Base-by-base conservation (phyloP, 352 stramenopile species). In the Pythium brachiatum region DNA sequence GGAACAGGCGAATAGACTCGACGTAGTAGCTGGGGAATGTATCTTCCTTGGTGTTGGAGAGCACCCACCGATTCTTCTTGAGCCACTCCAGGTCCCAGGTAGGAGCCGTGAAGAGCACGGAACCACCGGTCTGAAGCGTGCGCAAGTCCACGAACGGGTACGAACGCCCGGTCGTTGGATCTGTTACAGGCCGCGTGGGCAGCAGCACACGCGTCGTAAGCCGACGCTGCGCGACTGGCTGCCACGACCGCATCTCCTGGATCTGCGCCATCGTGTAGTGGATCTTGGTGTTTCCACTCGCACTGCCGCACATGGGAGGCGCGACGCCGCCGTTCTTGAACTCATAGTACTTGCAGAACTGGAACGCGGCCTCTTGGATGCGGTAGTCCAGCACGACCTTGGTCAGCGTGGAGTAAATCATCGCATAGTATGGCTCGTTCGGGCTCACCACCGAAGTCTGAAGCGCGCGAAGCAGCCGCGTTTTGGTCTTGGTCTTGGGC, bases 321-420 rank as follows among this genome's bases (percentile, higher is more conserved):
- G 31, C 31, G 3, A 64, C 29, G 21, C 57, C 57, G 23, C 57
- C 57, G 23, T 64, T 64, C 20, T 50, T 46, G 47, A 55, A 64
- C 47, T 64, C 57, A 46, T 57, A 64, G 34, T 52, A 64, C 57
- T 57, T 57, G 57, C 57, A 64, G 34, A 64, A 64, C 47, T 64
- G 57, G 57, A 57, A 56, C 29, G 57, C 57, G 6, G 57, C 57
- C 11, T 64, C 46, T 31, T 64, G 57, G 16, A 64, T 26, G 15
- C 36, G 44, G 25, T 64, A 64, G 21, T 64, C 44, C 3, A 56
- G 31, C 6, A 64, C 20, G 29, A 64, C 15, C 57, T 50, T 47
- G n/a, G 44, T 41, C 16, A 64, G 57, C 31, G 31, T 16, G n/a
- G 46, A 38, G 57, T 57, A 64, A 12, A 27, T 26, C 57, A 64